These are phyloP conservation scores for Emydomyces testavorans DNA, from an alignment of 2,329 filamentous ascomycete genomes.

Conservation along the genomic window DNA sequence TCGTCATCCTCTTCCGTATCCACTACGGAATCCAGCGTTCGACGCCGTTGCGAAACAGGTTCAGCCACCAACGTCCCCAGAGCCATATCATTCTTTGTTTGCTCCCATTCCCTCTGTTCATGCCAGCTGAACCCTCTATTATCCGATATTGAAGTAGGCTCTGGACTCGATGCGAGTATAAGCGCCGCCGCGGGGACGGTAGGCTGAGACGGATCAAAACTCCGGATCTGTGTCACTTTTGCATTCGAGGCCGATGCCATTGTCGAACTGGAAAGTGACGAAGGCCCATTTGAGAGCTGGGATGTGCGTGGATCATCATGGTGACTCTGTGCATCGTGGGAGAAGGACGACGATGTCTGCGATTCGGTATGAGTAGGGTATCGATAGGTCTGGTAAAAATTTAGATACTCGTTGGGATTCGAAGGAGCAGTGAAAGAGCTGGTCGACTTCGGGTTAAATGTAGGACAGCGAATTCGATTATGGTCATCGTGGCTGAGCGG, in stretches of 20 bases:
- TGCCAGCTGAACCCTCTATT: conserved; percentile 1
- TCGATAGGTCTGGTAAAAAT: background rate
- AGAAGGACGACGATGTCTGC: conserved; percentile 3
- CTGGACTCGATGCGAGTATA: conserved; percentile 6
- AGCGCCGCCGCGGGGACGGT: conserved; percentile 9
- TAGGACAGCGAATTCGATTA: conserved; percentile 5
- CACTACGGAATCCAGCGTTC: conserved; percentile 19
- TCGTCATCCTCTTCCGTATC: conserved; percentile 23
- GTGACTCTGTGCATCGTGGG: conserved; percentile 1
- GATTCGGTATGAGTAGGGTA: background rate
- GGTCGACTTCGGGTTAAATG: conserved; percentile 1
- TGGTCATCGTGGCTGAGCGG: conserved; percentile 3
- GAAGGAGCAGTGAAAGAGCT: background rate
- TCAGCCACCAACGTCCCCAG: conserved; percentile 3
- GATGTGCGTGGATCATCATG: background rate
- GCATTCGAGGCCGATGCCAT: conserved; percentile 6
- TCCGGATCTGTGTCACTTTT: background rate
- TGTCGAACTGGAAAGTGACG: conserved; percentile 6
- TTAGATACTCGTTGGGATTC: background rate
- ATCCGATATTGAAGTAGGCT: conserved; percentile 11
- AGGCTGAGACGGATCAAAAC: background rate
- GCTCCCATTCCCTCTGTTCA: conserved; percentile 10
- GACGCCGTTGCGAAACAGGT: conserved; percentile 1
- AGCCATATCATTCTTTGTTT: conserved; percentile 9
- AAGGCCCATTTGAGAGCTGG: background rate